Base-by-base conservation (phyloP, 306 rosid genomes). In the Urtica urens region DNA sequence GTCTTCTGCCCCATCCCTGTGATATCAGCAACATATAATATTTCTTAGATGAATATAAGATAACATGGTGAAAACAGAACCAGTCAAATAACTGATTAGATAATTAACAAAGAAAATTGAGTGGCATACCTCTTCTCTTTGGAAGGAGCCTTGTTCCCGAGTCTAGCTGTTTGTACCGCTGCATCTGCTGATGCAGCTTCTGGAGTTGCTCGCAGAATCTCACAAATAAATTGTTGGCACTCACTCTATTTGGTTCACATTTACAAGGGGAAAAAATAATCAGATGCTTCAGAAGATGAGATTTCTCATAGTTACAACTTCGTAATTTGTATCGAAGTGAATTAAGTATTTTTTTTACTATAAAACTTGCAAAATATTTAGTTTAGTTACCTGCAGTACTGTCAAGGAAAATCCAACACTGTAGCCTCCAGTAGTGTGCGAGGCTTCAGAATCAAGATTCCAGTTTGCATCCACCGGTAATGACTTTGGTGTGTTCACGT, bases 121-220 rank as follows among this genome's bases (percentile, higher is more conserved):
- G 64, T 29, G 62, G 69, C 93, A 72, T 75, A 72, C 99, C 83
- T 82, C 77, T 79, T 82, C 15, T 75, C 80, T 62, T 85, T 92
- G 64, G 94, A 82, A 62, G 94, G 94, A 63, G n/a, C 80, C 88
- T 92, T 82, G 76, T 69, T 86, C 7, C 88, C 93, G 72, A 92
- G 83, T 76, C 99, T 79, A 70, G 96, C 99, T 11, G 99, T 92
- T 73, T 92, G 99, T 58, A 82, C 93, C 31, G 94, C 94, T 73
- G 99, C 96, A 75, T 92, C 96, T 8, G 96, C 96, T 39, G 96
- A 82, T 49, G 99, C 94, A 58, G 96, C 99, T 75, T 92, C 99
- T 30, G 96, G 99, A 63, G 99, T 92, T 58, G 99, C 93, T 54
- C 99, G 96, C 63, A 92, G 73, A 66, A 92, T 78, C 73, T 92